Evolutionary conservation across 1,284 basidiomycete species (phyloP).

Genomic region (Ustilago tritici): DNA sequence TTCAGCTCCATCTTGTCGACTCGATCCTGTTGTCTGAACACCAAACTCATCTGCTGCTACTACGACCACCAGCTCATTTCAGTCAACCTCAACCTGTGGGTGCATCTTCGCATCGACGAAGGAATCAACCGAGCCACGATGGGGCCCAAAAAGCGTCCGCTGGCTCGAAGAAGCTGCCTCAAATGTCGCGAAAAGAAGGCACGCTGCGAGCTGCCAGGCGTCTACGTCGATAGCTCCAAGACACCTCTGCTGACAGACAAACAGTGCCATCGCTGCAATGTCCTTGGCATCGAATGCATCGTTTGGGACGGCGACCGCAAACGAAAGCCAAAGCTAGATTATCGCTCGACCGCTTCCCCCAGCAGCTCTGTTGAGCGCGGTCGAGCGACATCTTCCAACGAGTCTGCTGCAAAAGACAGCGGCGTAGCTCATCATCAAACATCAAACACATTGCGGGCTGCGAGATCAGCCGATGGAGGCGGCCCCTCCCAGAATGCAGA

Average conservation of each 20-base stretch:
- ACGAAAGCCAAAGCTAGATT: slow-evolving; percentile 23
- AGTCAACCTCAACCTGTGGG: background rate
- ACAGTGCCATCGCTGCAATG: slow-evolving; percentile 47
- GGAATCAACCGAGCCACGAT: background rate
- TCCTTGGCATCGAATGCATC: slow-evolving; percentile 43
- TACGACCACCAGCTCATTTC: background rate
- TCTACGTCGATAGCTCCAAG: slow-evolving; percentile 43
- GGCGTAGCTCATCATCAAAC: background rate
- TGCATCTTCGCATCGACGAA: background rate
- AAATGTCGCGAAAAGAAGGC: slow-evolving; percentile 52
- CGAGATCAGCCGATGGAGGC: background rate
- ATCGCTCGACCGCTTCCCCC: background rate
- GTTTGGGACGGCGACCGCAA: slow-evolving; percentile 57
- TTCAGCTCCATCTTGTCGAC: background rate
- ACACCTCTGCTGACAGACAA: slow-evolving; percentile 25
- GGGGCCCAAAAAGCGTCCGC: slow-evolving; percentile 21
- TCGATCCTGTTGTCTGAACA: background rate
- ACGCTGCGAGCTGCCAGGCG: slow-evolving; percentile 52
- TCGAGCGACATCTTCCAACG: background rate
- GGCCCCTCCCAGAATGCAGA: background rate
- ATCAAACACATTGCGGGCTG: too few relatives aligned
- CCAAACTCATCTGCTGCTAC: background rate
- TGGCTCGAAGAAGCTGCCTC: slow-evolving; percentile 51
- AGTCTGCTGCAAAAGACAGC: background rate
- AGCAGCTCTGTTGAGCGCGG: slow-evolving; percentile 8